These are phyloP conservation scores for Leucoagaricus sp. DNA, from an alignment of 1,284 basidiomycete genomes.

Conservation along the genomic window DNA sequence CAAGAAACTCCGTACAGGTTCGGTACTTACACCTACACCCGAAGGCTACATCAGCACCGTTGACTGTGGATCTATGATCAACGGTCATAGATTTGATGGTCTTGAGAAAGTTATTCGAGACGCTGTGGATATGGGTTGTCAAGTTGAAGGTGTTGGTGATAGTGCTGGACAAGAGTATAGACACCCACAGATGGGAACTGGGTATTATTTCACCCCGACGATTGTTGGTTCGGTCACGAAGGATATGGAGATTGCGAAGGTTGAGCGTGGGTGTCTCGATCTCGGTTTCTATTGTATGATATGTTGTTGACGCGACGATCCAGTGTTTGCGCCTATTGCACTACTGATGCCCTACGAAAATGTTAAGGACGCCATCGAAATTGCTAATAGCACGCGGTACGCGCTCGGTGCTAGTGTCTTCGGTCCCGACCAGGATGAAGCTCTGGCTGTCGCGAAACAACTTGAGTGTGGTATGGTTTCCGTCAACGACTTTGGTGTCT, in stretches of 20 bases:
- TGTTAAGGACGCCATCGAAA: conserved; percentile 79
- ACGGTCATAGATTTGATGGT: conserved; percentile 63
- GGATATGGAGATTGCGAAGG: conserved; percentile 74
- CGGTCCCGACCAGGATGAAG: conserved; percentile 77
- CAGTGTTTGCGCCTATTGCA: conserved; percentile 90
- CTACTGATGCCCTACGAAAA: conserved; percentile 81
- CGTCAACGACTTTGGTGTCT: conserved; percentile 92
- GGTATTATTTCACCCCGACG: conserved; percentile 87
- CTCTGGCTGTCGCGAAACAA: conserved; percentile 74
- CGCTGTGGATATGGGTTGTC: conserved; percentile 76
- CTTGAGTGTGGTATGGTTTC: conserved; percentile 97
- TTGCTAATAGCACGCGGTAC: conserved; percentile 87
- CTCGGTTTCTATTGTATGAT: not conserved
- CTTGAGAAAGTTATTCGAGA: conserved; percentile 73
- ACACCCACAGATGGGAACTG: conserved; percentile 67
- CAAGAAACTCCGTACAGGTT: conserved; percentile 68
- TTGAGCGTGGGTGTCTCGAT: conserved; percentile 67
- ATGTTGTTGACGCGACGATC: no score
- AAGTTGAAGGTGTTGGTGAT: conserved; percentile 34
- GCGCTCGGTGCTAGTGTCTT: conserved; percentile 97
- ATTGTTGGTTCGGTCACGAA: conserved; percentile 82
- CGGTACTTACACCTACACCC: conserved; percentile 59
- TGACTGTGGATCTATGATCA: conserved; percentile 86
- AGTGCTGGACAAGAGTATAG: conserved; percentile 67
- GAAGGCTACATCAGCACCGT: conserved; percentile 71